These are phyloP conservation scores for Pseudogymnoascus sp. DNA, from an alignment of 2,329 filamentous ascomycete genomes.

Conservation along the genomic window DNA sequence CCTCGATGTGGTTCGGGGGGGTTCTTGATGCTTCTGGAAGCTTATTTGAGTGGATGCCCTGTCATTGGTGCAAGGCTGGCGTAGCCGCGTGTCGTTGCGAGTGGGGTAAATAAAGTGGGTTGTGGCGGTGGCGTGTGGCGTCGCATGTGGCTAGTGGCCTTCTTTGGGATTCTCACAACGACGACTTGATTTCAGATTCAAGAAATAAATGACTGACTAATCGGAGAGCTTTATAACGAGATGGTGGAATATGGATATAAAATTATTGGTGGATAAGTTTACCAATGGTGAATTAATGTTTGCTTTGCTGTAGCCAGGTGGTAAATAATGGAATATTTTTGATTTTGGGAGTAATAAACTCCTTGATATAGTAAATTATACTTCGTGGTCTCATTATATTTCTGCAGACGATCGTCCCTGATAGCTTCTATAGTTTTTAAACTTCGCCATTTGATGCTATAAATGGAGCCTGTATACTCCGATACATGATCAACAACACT, in stretches of 20 bases:
- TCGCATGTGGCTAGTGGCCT: not conserved
- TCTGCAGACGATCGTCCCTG: not conserved
- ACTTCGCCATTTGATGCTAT: not conserved
- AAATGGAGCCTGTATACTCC: not conserved
- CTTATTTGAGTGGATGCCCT: not conserved
- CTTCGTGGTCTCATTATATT: not conserved
- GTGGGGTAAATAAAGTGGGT: not conserved
- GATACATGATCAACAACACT: not conserved
- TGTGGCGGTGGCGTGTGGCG: not conserved
- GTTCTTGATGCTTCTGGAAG: conserved; percentile 8
- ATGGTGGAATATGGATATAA: not conserved
- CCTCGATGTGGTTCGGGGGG: conserved; percentile 15
- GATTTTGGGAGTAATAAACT: not conserved
- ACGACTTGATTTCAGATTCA: not conserved
- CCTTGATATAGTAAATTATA: not conserved
- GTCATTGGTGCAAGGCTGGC: conserved; percentile 8
- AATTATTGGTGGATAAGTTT: not conserved
- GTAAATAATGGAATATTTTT: too few relatives aligned
- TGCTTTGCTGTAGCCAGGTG: not conserved
- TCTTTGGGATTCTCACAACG: not conserved
- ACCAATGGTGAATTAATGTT: not conserved
- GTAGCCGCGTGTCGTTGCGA: conserved; percentile 3
- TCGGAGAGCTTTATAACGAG: not conserved
- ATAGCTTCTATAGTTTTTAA: not conserved
- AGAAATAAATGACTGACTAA: not conserved